Base-by-base conservation (phyloP, 176 grass and related monocot species). In the Ananas comosus region DNA sequence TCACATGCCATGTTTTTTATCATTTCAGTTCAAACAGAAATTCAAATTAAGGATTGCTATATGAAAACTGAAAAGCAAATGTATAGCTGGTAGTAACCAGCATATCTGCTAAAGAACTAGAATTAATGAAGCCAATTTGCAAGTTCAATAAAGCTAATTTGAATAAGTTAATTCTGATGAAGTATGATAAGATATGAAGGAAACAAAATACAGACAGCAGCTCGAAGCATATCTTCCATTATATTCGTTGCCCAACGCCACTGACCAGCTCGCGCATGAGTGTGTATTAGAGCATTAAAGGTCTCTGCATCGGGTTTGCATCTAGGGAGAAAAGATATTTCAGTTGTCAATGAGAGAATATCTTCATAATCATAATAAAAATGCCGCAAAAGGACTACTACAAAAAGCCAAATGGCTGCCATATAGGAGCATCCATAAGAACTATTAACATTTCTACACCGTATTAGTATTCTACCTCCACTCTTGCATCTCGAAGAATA, bases 401-500 rank as follows among this genome's bases (percentile, higher is more conserved):
- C 4, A 42, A 42, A 42, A 42, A 1, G 33, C 33, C 33, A 42
- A 42, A 42, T 42, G 33, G 33, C 6, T 42, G 33, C 33, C 33
- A 7, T 42, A 42, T 42, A 42, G 5, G 33, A 42, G 33, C 33
- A 42, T 42, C 33, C 33, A 42, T 42, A 42, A 1, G 5, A 42
- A 42, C 33, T 6, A 42, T 42, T 42, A 42, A 42, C 33, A 42
- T 42, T 42, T 42, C 33, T 42, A 42, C 33, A 42, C 33, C 0
- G 33, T 42, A 42, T 42, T 59, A 68, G 64, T 21, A 56, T 64
- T 61, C 72, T 92, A 97, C 93, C 93, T 77, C 84, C 86, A 92
- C 65, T 90, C 48, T 87, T 92, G 89, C 86, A 97, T 97, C 71
- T 97, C 93, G 71, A 97, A 97, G 63, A 97, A 97, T 72, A 97